Evolutionary conservation across 2,329 filamentous ascomycete genomes (phyloP).

Genomic region (Westerdykella ornata): DNA sequence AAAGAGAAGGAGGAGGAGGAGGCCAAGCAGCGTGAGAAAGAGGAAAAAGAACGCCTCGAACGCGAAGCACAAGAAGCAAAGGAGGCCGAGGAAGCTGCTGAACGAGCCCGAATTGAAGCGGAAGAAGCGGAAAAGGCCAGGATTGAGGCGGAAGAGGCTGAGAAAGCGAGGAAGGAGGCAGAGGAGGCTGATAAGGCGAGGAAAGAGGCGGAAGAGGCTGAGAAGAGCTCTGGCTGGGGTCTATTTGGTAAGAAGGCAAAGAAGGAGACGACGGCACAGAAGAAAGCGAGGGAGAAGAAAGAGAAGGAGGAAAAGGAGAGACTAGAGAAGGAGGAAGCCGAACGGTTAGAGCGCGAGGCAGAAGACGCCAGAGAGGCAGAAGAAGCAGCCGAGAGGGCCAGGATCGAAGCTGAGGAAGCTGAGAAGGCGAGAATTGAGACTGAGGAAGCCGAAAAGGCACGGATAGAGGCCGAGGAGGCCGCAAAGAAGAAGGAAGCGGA

Average conservation of each 20-base stretch:
- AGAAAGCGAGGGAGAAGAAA: conserved; percentile 9
- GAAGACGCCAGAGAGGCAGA: conserved; percentile 30
- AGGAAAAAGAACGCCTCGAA: conserved; percentile 18
- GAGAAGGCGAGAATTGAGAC: conserved; percentile 34
- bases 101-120: conserved; percentile 17
- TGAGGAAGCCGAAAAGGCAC: conserved; percentile 24
- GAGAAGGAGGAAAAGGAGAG: conserved; percentile 15
- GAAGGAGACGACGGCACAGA: conserved; percentile 17
- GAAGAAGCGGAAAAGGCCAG: conserved; percentile 16
- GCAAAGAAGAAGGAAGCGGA: conserved; percentile 18
- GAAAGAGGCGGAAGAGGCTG: conserved; percentile 21
- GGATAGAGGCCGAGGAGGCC: conserved; percentile 14
- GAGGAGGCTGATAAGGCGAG: conserved; percentile 23
- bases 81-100: conserved; percentile 23
- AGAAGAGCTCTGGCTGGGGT: conserved; percentile 26
- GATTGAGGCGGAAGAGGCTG: conserved; percentile 24
- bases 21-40: conserved; percentile 27
- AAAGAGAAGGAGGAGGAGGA: conserved; percentile 20
- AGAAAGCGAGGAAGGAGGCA: conserved; percentile 15
- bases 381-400: conserved; percentile 21
- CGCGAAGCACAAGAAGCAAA: conserved; percentile 7
- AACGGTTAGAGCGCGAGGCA: conserved; percentile 33
- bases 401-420: conserved; percentile 15
- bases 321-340: conserved; percentile 12
- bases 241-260: conserved; percentile 22